These are phyloP conservation scores for Aspergillus jensenii DNA, from an alignment of 2,329 filamentous ascomycete genomes.

Conservation along the genomic window DNA sequence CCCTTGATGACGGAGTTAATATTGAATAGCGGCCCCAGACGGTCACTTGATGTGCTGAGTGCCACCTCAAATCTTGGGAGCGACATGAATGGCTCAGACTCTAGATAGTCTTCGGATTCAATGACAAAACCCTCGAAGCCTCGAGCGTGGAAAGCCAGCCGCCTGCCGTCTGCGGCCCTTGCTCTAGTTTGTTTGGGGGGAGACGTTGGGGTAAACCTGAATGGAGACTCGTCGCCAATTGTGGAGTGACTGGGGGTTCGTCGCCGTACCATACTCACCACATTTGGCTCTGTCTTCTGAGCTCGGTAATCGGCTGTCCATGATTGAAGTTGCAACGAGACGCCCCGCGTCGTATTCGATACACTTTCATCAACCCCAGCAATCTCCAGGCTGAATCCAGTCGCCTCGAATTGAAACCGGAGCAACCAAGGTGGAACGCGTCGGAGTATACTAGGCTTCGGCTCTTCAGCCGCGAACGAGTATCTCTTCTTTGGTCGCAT, in stretches of 20 bases:
- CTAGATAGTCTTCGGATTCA: slow-evolving; percentile 79
- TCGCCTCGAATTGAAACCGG: slow-evolving; percentile 79
- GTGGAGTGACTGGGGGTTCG: slow-evolving; percentile 71
- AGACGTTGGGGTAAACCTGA: slow-evolving; percentile 51
- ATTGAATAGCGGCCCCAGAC: slow-evolving; percentile 83
- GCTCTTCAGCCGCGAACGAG: slow-evolving; percentile 48
- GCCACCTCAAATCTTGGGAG: slow-evolving; percentile 85
- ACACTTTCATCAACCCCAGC: slow-evolving; percentile 84
- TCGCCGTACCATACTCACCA: slow-evolving; percentile 55
- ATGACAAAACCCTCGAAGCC: slow-evolving; percentile 89
- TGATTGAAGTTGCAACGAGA: slow-evolving; percentile 81
- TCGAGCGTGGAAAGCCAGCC: slow-evolving; percentile 75
- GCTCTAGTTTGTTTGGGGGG: slow-evolving; percentile 44
- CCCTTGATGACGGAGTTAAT: slow-evolving; percentile 78
- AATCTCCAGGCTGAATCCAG: slow-evolving; percentile 85
- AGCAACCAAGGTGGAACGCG: slow-evolving; percentile 80
- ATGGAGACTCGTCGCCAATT: slow-evolving; percentile 63
- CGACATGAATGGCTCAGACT: slow-evolving; percentile 80
- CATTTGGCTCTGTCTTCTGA: slow-evolving; percentile 65
- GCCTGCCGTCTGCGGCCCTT: slow-evolving; percentile 69
- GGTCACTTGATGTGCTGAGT: slow-evolving; percentile 80
- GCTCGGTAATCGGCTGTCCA: slow-evolving; percentile 89
- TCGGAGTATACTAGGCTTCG: slow-evolving; percentile 69
- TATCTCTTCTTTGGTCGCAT: slow-evolving; percentile 62
- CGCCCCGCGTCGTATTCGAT: slow-evolving; percentile 75